Base-by-base conservation (phyloP, 371 early-diverging fungal genomes). In the Actinomortierella ambigua region DNA sequence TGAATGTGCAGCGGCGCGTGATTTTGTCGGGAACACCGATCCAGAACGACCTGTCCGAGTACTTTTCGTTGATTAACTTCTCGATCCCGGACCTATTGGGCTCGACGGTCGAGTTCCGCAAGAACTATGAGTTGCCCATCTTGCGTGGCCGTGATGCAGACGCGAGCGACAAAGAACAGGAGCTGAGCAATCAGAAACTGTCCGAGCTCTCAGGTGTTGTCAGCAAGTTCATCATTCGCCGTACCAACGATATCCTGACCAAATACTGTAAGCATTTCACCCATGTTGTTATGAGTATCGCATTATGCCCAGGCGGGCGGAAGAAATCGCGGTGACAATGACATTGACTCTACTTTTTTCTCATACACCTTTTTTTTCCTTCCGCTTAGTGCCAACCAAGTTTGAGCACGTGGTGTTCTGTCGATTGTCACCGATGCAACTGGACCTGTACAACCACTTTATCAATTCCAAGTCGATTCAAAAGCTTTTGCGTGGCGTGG, bases 21-120 rank as follows among this genome's bases (percentile, higher is more conserved):
- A 95, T 97, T 67, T 77, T 99, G 15, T 94, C 98, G 0, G 99
- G 99, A 7, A 99, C 99, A 6, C 99, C 99, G 0, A 96, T 99
- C 50, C 99, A 98, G 85, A 98, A 98, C 67, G 97, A 97, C 76
- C 76, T 98, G 44, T 90, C 91, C 28, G 99, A 98, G 78, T 97
- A 98, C 70, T 98, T 96, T 79, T 86, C 90, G 17, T 76, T 99
- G 43, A 77, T 98, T 27, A 95, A 96, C 55, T 98, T 98, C 67
- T 95, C 95, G 2, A 93, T 93, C 55, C 98, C 99, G 9, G 93
- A 93, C 4, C 80, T 97, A n/a, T 85, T 99, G n/a, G 98, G 99
- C 40, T 87, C 95, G 5, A 88, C 91, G 1, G 73, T 77, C 23
- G 95, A 95, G 77, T 99, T 99, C 77, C 85, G 98, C 23, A 90